A percentile compares a stretch with the other conserved stretches of the same genome.
These are phyloP conservation scores for Pestalotiopsis sp. DNA, from an alignment of 2,329 filamentous ascomycete genomes.

Conservation along the genomic window DNA sequence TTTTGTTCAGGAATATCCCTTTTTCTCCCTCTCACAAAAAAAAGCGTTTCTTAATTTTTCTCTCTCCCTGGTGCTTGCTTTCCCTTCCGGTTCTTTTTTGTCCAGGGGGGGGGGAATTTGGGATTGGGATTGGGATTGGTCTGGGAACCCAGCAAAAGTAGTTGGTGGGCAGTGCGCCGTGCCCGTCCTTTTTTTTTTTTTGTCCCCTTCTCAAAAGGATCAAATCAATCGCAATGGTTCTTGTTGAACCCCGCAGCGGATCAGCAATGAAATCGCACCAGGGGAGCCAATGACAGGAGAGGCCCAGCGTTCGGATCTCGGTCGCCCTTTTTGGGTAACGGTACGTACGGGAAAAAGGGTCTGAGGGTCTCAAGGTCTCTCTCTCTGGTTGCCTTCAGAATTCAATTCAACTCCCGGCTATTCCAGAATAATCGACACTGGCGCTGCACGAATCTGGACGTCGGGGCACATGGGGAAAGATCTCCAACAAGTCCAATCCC, in stretches of 20 bases:
- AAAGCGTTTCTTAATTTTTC: neutral
- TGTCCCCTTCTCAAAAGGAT: neutral
- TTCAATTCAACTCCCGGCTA: too few species aligned
- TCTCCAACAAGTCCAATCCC: neutral
- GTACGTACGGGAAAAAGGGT: neutral
- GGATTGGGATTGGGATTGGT: neutral
- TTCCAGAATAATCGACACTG: too few species aligned
- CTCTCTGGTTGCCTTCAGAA: too few species aligned
- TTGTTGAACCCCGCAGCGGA: conserved; percentile 8
- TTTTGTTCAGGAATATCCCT: neutral
- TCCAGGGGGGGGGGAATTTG: neutral
- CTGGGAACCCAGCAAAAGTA: neutral
- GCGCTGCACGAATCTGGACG: neutral
- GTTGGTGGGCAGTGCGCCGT: neutral
- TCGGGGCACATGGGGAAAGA: neutral
- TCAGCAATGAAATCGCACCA: neutral
- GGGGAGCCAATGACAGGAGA: neutral
- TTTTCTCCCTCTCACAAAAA: neutral
- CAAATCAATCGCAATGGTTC: neutral
- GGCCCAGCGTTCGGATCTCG: neutral
- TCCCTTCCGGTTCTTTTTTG: neutral
- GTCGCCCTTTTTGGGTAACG: neutral
- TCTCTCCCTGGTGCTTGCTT: neutral
- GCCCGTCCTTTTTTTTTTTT: neutral
- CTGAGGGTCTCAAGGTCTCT: neutral